phyloP scores from a whole-genome alignment of 2,329 filamentous ascomycete genomes.

The Penicillium janthinellum region DNA sequence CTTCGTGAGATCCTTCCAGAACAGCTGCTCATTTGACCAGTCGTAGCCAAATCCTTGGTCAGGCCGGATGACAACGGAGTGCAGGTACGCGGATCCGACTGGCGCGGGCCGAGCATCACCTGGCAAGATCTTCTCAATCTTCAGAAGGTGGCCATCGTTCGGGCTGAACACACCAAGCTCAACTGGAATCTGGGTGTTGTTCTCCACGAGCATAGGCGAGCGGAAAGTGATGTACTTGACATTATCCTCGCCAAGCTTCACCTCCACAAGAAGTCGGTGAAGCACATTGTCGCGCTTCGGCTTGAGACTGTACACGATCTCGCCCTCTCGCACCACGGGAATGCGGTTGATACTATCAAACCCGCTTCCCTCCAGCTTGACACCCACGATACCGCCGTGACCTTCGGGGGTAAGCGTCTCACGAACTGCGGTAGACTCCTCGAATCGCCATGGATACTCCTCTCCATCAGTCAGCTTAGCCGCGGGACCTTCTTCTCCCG shows the following conservation, averaged over 20 bases:
- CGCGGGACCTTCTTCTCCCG: conserved; percentile 67
- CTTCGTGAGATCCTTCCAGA: conserved; percentile 90
- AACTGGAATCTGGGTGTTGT: conserved; percentile 93
- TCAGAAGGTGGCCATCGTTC: conserved; percentile 83
- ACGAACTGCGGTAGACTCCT: conserved; percentile 94
- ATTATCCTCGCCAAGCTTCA: conserved; percentile 88
- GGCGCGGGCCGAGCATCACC: conserved; percentile 88
- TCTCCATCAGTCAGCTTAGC: conserved; percentile 83
- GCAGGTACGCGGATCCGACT: conserved; percentile 87
- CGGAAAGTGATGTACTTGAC: conserved; percentile 97
- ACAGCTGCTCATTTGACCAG: conserved; percentile 87
- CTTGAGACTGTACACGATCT: conserved; percentile 83
- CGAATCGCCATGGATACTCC: conserved; percentile 93
- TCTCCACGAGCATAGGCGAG: conserved; percentile 88
- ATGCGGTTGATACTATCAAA: conserved; percentile 91
- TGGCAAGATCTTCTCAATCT: conserved; percentile 96
- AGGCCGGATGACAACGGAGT: conserved; percentile 82
- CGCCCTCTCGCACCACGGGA: conserved; percentile 89
- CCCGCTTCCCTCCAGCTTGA: conserved; percentile 87
- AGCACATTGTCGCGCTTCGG: conserved; percentile 83
- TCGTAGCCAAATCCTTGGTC: conserved; percentile 96
- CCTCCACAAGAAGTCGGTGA: conserved; percentile 88
- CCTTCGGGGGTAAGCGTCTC: conserved; percentile 87
- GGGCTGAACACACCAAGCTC: conserved; percentile 90
- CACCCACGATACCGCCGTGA: conserved; percentile 74